These are phyloP conservation scores for Zymoseptoria tritici DNA, from an alignment of 2,329 filamentous ascomycete genomes.

Conservation along the genomic window DNA sequence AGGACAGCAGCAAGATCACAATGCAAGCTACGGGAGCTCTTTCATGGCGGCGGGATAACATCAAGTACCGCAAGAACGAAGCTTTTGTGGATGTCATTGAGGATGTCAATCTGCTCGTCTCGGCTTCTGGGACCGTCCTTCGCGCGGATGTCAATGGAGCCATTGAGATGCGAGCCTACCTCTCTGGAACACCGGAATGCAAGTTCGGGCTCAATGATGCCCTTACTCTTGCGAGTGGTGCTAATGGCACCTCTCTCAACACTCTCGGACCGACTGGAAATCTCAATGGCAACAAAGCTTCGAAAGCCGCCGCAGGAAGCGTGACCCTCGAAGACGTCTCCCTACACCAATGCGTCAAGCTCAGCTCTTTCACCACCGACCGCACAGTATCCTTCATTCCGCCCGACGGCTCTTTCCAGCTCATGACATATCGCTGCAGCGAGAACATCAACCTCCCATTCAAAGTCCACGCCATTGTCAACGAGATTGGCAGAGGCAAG, in stretches of 20 bases:
- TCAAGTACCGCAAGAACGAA: conserved; percentile 99
- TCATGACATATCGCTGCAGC: conserved; percentile 96
- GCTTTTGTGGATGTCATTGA: conserved; percentile 99
- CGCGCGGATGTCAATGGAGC: conserved; percentile 94
- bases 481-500: conserved; percentile 92
- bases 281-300: conserved; percentile 74
- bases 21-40: conserved; percentile 98
- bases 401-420: conserved; percentile 93
- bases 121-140: conserved; percentile 89
- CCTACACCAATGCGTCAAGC: conserved; percentile 97
- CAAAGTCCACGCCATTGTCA: conserved; percentile 97
- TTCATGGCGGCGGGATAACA: conserved; percentile 93
- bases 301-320: conserved; percentile 88
- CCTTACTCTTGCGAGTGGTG: conserved; percentile 63
- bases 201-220: conserved; percentile 98
- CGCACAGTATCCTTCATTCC: conserved; percentile 95
- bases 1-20: conserved; percentile 95
- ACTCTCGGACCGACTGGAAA: conserved; percentile 60
- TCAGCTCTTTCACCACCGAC: conserved; percentile 93
- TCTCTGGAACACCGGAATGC: conserved; percentile 93
- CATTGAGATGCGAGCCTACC: conserved; percentile 97
- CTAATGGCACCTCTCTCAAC: neutral
- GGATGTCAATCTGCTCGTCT: conserved; percentile 98
- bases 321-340: conserved; percentile 97
- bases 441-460: conserved; percentile 98